Evolutionary conservation across 208 protist genomes (phyloP), one percentile per base, ranked within the genome.

Genomic region (Crithidia fasciculata): DNA sequence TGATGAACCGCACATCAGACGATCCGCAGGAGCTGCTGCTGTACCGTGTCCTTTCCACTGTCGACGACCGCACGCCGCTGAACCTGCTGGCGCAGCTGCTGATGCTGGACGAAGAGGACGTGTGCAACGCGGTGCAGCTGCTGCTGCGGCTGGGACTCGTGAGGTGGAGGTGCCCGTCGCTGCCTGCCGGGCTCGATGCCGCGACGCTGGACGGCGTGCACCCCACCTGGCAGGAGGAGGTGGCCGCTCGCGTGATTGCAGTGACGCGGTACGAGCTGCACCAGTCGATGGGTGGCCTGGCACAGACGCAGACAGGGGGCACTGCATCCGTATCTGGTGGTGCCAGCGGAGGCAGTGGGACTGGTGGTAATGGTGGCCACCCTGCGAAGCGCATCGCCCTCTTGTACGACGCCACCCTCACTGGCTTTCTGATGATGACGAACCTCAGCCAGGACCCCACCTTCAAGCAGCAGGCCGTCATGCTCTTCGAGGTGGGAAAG

Each of bases 361-460:
- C 0, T 28, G 28, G 28, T 1, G 28, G 28, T 28, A 28, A 28
- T 28, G 28, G 28, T 50, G 56, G 76, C 5, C 85, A 89, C 61
- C 90, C 90, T 0, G 43, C 69, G 19, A 96, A 96, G 75, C 90
- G 98, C 54, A 88, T 99, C 39, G 98, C 90, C 8, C 89, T 99
- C 9, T 60, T 99, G 28, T 99, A 99, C 87, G 98, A 99, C 67
- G 86, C 89, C 28, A 97, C 87, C 13, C 86, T 99, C 13, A 98
- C 97, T 8, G 98, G 98, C 8, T 98, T 98, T 74, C 85, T 99
- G 16, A 99, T 99, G 98, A 99, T 99, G 98, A 98, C 96, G 61
- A 99, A 99, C 81, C 76, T 99, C 28, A 96, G 92, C 19, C 68
- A 82, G 40, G 84, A 95, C 66, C 87, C 83, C 12, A 80, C 82